Conservation (phyloP, 2,329 filamentous ascomycete genomes). For the Fusarium papillatum region DNA sequence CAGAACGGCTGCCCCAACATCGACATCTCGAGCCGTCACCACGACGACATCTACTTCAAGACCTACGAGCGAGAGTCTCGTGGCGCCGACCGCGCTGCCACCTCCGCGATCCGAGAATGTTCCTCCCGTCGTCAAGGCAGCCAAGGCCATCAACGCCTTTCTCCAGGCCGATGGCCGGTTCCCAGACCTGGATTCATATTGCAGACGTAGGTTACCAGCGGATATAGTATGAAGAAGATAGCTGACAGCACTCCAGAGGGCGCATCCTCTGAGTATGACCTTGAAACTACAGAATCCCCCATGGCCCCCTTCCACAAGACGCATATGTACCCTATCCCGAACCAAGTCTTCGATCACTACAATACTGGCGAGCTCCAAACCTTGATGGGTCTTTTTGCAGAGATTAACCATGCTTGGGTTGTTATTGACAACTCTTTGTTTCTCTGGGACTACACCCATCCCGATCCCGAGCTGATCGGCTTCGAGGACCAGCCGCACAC, state of each 20-base stretch:
- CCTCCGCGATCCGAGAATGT: constrained; percentile 63
- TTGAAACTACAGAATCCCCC: constrained; percentile 74
- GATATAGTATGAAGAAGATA: neutral
- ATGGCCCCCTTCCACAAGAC: constrained; percentile 93
- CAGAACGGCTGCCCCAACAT: constrained; percentile 34
- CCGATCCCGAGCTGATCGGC: constrained; percentile 91
- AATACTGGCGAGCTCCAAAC: constrained; percentile 89
- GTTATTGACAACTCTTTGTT: constrained; percentile 96
- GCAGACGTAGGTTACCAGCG: constrained; percentile 76
- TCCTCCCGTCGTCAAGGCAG: constrained; percentile 83
- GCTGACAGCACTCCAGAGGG: constrained; percentile 74
- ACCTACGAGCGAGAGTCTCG: constrained; percentile 45
- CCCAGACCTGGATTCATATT: constrained; percentile 90
- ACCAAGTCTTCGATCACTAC: constrained; percentile 92
- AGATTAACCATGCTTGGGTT: constrained; percentile 96
- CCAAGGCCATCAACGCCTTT: constrained; percentile 85
- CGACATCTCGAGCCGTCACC: constrained; percentile 36
- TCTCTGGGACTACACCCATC: constrained; percentile 96
- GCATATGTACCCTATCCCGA: constrained; percentile 90
- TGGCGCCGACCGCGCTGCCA: constrained; percentile 51
- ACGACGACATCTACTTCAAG: constrained; percentile 41
- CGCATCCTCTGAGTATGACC: constrained; percentile 91
- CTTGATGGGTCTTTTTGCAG: constrained; percentile 95
- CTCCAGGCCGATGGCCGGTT: constrained; percentile 84
- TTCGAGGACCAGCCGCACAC: constrained; percentile 91